These are phyloP conservation scores for Ustilago curta DNA, from an alignment of 1,284 basidiomycete species.

Conservation along the genomic window DNA sequence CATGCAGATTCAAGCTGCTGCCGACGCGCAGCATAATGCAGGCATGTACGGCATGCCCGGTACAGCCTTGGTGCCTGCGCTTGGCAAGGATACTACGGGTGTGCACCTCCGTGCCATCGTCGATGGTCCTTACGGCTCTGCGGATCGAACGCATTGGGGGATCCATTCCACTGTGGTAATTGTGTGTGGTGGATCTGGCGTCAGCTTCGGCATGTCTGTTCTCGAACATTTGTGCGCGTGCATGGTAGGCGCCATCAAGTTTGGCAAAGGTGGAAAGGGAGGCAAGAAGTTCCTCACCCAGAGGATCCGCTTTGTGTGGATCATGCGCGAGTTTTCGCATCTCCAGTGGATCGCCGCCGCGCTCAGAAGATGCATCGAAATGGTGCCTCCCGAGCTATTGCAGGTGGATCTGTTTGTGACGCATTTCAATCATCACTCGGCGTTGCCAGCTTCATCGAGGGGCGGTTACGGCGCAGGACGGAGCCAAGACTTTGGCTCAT, in stretches of 20 bases:
- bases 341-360: slow-evolving; percentile 83
- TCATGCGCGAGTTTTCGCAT: slow-evolving; percentile 83
- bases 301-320: slow-evolving; percentile 84
- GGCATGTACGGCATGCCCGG: slow-evolving; percentile 47
- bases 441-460: slow-evolving; percentile 14
- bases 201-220: slow-evolving; percentile 80
- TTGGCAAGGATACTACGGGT: slow-evolving; percentile 70
- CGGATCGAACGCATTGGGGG: slow-evolving; percentile 77
- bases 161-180: slow-evolving; percentile 76
- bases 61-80: slow-evolving; percentile 49
- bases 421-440: slow-evolving; percentile 56
- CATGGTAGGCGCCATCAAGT: slow-evolving; percentile 70
- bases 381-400: slow-evolving; percentile 75
- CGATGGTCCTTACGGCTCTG: slow-evolving; percentile 84
- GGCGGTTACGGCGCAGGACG: slow-evolving; percentile 11
- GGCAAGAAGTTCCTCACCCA: slow-evolving; percentile 73
- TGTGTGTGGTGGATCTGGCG: slow-evolving; percentile 83
- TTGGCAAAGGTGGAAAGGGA: slow-evolving; percentile 59
- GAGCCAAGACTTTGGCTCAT: slow-evolving; percentile 14
- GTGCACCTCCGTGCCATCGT: slow-evolving; percentile 77
- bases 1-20: slow-evolving; percentile 55
- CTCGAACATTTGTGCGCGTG: slow-evolving; percentile 79
- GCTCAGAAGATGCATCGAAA: slow-evolving; percentile 77
- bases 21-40: slow-evolving; percentile 45
- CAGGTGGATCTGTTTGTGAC: slow-evolving; percentile 83